Percentiles rank a stretch among this genome's conserved stretches.
phyloP scores from a whole-genome alignment of 768 basidiomycete genomes.

The Amanita subjunquillea region DNA sequence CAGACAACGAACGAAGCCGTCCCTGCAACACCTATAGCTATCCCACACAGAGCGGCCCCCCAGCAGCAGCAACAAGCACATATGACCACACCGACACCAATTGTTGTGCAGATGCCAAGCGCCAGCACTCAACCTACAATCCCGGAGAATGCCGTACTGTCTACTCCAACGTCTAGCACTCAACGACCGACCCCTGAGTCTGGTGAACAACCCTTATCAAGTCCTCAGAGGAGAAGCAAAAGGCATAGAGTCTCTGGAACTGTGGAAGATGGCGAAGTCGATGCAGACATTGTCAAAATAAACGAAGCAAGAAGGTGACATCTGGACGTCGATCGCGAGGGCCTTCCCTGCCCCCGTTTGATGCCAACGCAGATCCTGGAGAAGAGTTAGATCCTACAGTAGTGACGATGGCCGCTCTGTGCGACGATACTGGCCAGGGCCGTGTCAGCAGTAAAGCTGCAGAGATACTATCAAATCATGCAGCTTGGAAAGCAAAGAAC shows the following conservation, averaged over 20 bases:
- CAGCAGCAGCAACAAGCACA: not conserved
- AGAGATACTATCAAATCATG: constrained; percentile 61
- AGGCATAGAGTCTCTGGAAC: constrained; percentile 11
- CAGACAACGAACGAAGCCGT: not conserved
- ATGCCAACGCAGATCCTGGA: constrained; percentile 53
- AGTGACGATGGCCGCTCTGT: constrained; percentile 75
- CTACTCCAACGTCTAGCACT: not conserved
- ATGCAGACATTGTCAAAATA: constrained; percentile 10
- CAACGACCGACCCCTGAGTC: not conserved
- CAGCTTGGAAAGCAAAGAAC: constrained; percentile 61
- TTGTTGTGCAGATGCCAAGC: not conserved
- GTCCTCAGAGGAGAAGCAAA: constrained; percentile 7
- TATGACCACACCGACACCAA: not conserved
- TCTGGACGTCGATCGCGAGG: constrained; percentile 27
- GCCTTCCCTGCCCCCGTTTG: constrained; percentile 45
- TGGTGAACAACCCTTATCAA: not conserved
- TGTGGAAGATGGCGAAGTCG: constrained; percentile 8
- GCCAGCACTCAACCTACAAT: not conserved
- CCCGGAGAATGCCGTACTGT: not conserved
- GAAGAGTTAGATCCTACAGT: constrained; percentile 76
- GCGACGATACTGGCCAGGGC: constrained; percentile 70
- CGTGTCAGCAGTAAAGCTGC: constrained; percentile 70
- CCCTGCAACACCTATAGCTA: not conserved
- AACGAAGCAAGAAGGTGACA: constrained; percentile 17
- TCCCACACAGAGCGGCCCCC: not conserved